Base-by-base conservation (phyloP, 2,329 filamentous ascomycete species). In the Sporothrix curviconia region DNA sequence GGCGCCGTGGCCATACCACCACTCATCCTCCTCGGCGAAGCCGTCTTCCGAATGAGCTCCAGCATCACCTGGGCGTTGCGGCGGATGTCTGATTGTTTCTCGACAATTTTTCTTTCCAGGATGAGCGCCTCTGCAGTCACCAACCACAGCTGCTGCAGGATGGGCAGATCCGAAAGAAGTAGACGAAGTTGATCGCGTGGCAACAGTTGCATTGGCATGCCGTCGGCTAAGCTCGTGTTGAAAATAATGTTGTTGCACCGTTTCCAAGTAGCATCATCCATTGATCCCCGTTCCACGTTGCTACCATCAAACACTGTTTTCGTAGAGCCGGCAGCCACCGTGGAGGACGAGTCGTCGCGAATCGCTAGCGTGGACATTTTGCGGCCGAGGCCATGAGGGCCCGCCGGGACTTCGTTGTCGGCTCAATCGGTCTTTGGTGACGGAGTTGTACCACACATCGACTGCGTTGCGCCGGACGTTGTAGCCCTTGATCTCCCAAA, bases 401-500 rank as follows among this genome's bases (percentile, higher is more conserved):
- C 59, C 83, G 71, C 12, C 79, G 75, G 1, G 76, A 72, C 65
- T 82, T 85, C 7, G 72, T 57, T 6, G 74, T 64, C 8, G 75
- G 64, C 34, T 78, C 77, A 6, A 68, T 19, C 69, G 65, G 8
- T 78, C 77, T 59, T 73, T 78, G 2, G 74, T 72, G 8, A 86
- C 68, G 17, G 72, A 74, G 40, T 75, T 74, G 66, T 80, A 84
- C 82, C 82, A 86, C 5, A 65, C 71, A 64, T 86, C 83, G 15
- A 86, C 83, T 1, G 79, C 78, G 19, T 74, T 74, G 57, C 82
- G 76, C 32, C 83, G 75, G 53, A 73, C 74, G 65, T 84, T 86
- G 68, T 86, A 86, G 1, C 83, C 82, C 64, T 84, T 84, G 39
- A 83, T 82, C 65, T 85, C 82, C 83, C 83, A 86, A 36, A 86